Evolutionary conservation across 2,329 filamentous ascomycete genomes (phyloP), one percentile per base, ranked within the genome.

Genomic region (Fusarium ambrosium): DNA sequence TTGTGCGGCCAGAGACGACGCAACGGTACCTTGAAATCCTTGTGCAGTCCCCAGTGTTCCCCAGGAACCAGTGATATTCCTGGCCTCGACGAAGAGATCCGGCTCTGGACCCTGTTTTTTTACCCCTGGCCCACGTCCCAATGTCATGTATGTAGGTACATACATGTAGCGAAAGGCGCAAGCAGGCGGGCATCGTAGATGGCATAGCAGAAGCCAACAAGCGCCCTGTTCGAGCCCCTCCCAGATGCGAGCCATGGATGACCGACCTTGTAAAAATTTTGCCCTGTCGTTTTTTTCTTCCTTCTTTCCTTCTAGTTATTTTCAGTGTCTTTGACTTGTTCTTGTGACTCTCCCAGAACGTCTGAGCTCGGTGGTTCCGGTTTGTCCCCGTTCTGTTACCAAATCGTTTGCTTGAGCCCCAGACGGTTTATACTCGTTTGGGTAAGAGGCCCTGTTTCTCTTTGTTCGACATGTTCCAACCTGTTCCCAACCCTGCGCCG

Each of bases 381-480:
- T 74, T 72, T 76, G 72, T 78, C 71, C 76, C 68, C 70, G 67
- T 62, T 66, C 75, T 78, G 69, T 79, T 79, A 79, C 77, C 68
- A 79, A 78, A 78, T 78, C 74, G 77, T 72, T 78, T 78, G 53
- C 71, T 39, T 69, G 64, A 68, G 63, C 67, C 70, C 74, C 68
- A 69, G 70, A 22, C 51, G 24, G 34, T n/a, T 51, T 65, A 74
- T 74, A 63, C 77, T 70, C 32, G 2, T 74, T 77, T 41, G 20
- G 64, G 77, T 65, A 72, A 77, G 66, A 61, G 61, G 29, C 64
- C 74, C 61, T 73, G 69, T 64, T 75, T 63, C 68, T 75, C 68
- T 75, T 65, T 78, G 64, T 77, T 68, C 13, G n/a, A 58, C 45
- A 29, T 51, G 43, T 51, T 29, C 45, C 45, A 39, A 70, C 51